Evolutionary conservation across 176 grass and related monocot species (phyloP), one percentile per base, ranked within the genome.

Genomic region (Areca catechu): DNA sequence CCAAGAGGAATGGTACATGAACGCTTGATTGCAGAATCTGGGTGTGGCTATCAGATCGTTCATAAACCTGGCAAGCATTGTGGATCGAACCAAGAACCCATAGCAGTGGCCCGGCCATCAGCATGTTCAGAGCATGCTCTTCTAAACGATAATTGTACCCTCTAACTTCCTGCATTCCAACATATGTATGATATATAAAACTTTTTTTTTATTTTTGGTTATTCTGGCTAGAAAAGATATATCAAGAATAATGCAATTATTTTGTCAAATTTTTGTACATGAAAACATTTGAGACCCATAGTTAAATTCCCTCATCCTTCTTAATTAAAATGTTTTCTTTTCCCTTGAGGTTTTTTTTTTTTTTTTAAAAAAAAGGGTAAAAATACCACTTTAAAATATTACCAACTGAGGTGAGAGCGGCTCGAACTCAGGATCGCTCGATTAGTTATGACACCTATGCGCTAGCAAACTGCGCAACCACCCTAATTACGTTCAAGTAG

Each of bases 401-500:
- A 1, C 23, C 23, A 24, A 25, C 4, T 62, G 49, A 18, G 64
- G 49, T 54, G 49, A 69, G 65, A 60, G 56, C 54, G 64, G 56
- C 56, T 76, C 74, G 64, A 76, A 76, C 64, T 77, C 48, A 62
- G 23, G 56, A 69, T 43, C 2, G 12, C 34, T 37, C 34, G 27
- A 0, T 28, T 28, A 59, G 79, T 70, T 80, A 82, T 76, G 88
- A 86, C 72, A 86, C 76, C 79, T 79, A 77, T 79, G 75, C 82
- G 62, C 88, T 92, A 86, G 69, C 88, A 79, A 92, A 92, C 83
- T 92, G 79, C 83, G 79, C 88, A 76, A 86, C 72, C 83, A 86
- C 72, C 79, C 76, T 71, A 0, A 5, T 5, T 24, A 2, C 23
- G 3, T 24, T 24, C 3, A 2, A 1, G 23, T 1, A 2, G 1